Percentiles rank a stretch among this genome's conserved stretches.
Evolutionary conservation across 768 basidiomycete genomes (phyloP).

Genomic region (Calocera viscosa): DNA sequence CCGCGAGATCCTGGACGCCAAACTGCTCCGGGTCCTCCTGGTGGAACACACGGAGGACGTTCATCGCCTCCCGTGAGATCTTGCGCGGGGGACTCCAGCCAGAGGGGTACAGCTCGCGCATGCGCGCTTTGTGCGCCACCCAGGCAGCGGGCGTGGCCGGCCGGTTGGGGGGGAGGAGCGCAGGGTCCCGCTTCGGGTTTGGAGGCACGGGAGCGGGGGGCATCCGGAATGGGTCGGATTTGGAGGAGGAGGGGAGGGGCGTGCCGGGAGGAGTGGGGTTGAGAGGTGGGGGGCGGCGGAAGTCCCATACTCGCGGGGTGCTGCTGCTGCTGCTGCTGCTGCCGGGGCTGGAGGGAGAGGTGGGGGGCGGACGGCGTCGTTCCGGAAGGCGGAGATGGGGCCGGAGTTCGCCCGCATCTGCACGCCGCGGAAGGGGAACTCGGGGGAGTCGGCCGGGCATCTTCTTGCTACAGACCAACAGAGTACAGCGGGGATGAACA

Average conservation of each 20-base stretch:
- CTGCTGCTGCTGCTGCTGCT: too few relatives aligned
- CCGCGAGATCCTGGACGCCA: constrained; percentile 54
- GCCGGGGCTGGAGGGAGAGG: too few relatives aligned
- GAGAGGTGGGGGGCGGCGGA: too few relatives aligned
- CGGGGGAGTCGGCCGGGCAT: too few relatives aligned
- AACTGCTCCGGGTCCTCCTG: constrained; percentile 50
- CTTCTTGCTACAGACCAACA: too few relatives aligned
- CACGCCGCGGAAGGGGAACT: too few relatives aligned
- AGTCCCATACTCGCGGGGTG: too few relatives aligned
- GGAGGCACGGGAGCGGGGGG: not conserved
- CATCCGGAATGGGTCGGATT: not conserved
- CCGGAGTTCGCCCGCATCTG: too few relatives aligned
- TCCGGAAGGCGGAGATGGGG: too few relatives aligned
- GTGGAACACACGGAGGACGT: constrained; percentile 57
- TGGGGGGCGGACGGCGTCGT: too few relatives aligned
- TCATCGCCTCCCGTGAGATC: constrained; percentile 74
- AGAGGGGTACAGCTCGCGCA: constrained; percentile 12
- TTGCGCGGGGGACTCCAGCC: constrained; percentile 68
- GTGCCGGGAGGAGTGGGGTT: too few relatives aligned
- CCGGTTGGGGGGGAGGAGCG: not conserved
- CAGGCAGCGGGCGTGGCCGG: not conserved
- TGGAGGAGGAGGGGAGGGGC: not conserved
- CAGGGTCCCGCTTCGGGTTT: not conserved
- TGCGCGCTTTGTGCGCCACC: not conserved
- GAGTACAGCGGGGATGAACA: too few relatives aligned